Evolutionary conservation across 805 yeast species (phyloP).

Genomic region (Spathaspora arborariae): DNA sequence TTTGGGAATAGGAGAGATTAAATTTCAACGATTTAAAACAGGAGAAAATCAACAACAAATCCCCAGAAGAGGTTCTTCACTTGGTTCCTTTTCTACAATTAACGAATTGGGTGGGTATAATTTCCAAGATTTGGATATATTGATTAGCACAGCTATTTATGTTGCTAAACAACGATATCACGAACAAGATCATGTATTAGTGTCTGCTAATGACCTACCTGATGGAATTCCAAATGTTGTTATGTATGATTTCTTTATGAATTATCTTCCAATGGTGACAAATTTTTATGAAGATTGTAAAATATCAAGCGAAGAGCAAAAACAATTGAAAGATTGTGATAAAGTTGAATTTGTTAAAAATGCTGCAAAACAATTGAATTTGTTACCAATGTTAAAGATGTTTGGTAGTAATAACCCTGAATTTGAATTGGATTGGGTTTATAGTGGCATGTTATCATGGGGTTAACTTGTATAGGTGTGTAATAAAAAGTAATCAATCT

Average conservation of each 20-base stretch:
- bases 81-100: constrained; percentile 28
- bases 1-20: constrained; percentile 35
- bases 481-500: no score
- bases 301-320: background rate
- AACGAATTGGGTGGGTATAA: constrained; percentile 39
- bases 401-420: constrained; percentile 24
- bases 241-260: constrained; percentile 33
- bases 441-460: constrained; percentile 31
- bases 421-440: constrained; percentile 36
- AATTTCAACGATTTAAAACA: constrained; percentile 15
- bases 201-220: constrained; percentile 32
- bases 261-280: constrained; percentile 22
- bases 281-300: background rate
- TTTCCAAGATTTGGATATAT: constrained; percentile 37
- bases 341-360: constrained; percentile 20
- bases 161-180: constrained; percentile 19
- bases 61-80: constrained; percentile 28
- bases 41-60: constrained; percentile 2
- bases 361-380: constrained; percentile 12
- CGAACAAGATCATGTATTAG: constrained; percentile 10
- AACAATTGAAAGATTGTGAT: background rate
- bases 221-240: constrained; percentile 29
- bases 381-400: constrained; percentile 33
- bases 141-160: constrained; percentile 26
- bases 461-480: constrained; percentile 8